Base-by-base conservation (phyloP, 1,139 yeast genomes). In the Yamadazyma membranifaciens region DNA sequence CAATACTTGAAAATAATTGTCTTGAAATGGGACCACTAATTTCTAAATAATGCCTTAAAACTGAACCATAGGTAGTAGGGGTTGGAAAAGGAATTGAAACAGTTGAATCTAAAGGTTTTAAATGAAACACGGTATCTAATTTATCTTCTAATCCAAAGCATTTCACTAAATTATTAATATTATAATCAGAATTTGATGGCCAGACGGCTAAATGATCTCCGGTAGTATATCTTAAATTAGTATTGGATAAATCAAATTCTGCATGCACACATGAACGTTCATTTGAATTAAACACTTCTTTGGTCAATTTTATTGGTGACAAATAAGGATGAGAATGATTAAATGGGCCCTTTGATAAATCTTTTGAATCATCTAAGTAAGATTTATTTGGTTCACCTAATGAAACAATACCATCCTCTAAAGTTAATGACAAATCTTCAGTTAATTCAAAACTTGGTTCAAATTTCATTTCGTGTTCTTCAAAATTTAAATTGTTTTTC, bases 201-300 rank as follows among this genome's bases (percentile, higher is more conserved):
- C 97, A 87, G 45, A 92, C 70, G 10, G 96, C 98, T 52, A 92
- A 69, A 65, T 92, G 98, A 61, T 92, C 98, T 61, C 98, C 98
- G 9, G 98, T 92, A 39, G 89, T 73, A 63, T 92, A 92, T 56
- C 84, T 81, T 59, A 92, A 69, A 55, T 86, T 85, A 3, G 94
- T 79, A 32, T 67, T 77, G 1, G 88, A 73, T 38, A 89, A 67
- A 56, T 91, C 97, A 53, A 94, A 81, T 62, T 92, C 98, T 42
- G 85, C 80, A 59, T 92, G 98, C 45, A 92, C 80, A 68, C 98
- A 92, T 51, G 80, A 78, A 67, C 98, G 83, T 32, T 73, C 78
- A 14, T 68, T 60, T 2, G 83, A 69, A 43, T 68, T 69, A 69
- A 91, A 91, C 48, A 94, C 73, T 63, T 92, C 98, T 47, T 66